Percentiles rank a stretch among this genome's conserved stretches.
Conservation (phyloP, 805 yeast genomes). For the Lipomyces orientalis region DNA sequence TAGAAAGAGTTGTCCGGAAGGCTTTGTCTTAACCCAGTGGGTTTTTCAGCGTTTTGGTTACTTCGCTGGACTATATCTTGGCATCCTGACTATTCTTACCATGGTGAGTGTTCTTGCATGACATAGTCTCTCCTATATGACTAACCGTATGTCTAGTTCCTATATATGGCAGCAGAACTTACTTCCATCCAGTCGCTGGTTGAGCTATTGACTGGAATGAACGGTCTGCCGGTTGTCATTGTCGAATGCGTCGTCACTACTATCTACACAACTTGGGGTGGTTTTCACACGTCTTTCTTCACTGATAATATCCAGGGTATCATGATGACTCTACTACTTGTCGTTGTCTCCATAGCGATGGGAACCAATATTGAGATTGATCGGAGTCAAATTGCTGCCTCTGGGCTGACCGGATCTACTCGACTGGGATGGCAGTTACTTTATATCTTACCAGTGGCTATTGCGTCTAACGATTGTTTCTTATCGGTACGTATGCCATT, state of each 20-base stretch:
- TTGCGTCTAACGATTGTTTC: conserved; percentile 87
- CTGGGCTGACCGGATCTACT: conserved; percentile 67
- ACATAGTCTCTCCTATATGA: background rate
- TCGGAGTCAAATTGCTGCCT: conserved; percentile 63
- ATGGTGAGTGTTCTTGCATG: conserved; percentile 47
- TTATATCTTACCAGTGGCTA: conserved; percentile 83
- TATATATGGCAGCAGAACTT: conserved; percentile 86
- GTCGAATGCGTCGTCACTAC: conserved; percentile 88
- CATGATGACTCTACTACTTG: conserved; percentile 66
- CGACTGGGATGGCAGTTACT: conserved; percentile 87
- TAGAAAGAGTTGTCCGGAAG: conserved; percentile 80
- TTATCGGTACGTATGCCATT: conserved; percentile 52
- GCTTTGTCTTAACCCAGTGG: conserved; percentile 94
- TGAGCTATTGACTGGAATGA: conserved; percentile 74
- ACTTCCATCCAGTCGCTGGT: conserved; percentile 80
- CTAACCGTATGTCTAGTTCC: conserved; percentile 46
- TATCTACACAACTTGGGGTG: conserved; percentile 85
- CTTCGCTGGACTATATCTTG: conserved; percentile 72
- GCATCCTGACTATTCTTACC: conserved; percentile 82
- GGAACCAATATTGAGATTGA: conserved; percentile 71
- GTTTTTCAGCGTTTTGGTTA: conserved; percentile 81
- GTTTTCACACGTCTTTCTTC: conserved; percentile 83
- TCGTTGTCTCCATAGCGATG: conserved; percentile 78
- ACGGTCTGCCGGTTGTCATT: conserved; percentile 79
- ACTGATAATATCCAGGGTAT: conserved; percentile 88